Evolutionary conservation across 2,329 filamentous ascomycete genomes (phyloP).

Genomic region (Aspergillus sp.): DNA sequence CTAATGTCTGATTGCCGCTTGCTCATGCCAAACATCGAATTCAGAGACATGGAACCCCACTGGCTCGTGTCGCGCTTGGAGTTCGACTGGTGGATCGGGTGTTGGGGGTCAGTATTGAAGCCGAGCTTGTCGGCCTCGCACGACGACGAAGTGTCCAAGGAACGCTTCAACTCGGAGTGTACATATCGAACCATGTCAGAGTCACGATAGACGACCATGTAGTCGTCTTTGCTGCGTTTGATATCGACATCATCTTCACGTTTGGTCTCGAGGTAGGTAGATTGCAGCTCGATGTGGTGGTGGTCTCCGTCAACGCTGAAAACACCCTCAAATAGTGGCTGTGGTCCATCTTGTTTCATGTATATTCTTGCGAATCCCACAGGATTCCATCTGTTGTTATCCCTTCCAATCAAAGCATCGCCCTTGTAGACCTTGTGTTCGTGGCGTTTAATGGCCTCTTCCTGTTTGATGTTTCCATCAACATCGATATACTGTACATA

Average conservation of each 20-base stretch:
- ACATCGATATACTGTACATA: slow-evolving; percentile 65
- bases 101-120: slow-evolving; percentile 72
- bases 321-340: slow-evolving; percentile 83
- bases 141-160: slow-evolving; percentile 39
- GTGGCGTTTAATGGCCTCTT: slow-evolving; percentile 66
- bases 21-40: slow-evolving; percentile 61
- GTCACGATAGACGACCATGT: slow-evolving; percentile 88
- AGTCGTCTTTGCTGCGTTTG: slow-evolving; percentile 56
- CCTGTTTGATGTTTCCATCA: slow-evolving; percentile 63
- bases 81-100: slow-evolving; percentile 59
- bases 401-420: slow-evolving; percentile 63
- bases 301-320: slow-evolving; percentile 77
- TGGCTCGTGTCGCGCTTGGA: slow-evolving; percentile 48
- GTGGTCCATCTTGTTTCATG: slow-evolving; percentile 67
- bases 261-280: slow-evolving; percentile 68
- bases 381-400: slow-evolving; percentile 66
- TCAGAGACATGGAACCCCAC: slow-evolving; percentile 59
- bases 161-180: slow-evolving; percentile 63
- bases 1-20: slow-evolving; percentile 65
- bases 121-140: slow-evolving; percentile 72
- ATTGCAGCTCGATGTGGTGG: slow-evolving; percentile 77
- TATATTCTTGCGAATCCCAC: slow-evolving; percentile 84
- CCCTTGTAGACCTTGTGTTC: slow-evolving; percentile 84
- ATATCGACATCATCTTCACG: slow-evolving; percentile 67
- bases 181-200: slow-evolving; percentile 63